Percentiles rank a stretch among this genome's conserved stretches.
phyloP scores from a whole-genome alignment of 345 rosid species.

The Turnera subulata region DNA sequence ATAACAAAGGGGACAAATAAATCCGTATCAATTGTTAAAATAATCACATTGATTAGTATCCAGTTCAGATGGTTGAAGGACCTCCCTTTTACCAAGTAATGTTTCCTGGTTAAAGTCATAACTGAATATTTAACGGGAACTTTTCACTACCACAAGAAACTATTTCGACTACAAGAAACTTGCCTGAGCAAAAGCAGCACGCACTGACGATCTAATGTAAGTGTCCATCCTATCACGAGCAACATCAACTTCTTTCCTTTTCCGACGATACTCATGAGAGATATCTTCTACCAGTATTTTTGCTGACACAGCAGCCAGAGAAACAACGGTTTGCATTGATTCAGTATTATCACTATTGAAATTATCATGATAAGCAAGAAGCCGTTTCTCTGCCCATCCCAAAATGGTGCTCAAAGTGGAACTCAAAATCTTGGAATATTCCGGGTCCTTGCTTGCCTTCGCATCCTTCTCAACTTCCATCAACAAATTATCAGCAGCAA shows the following conservation, averaged over 20 bases:
- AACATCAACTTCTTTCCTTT: conserved; percentile 40
- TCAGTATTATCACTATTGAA: conserved; percentile 65
- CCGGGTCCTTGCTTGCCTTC: conserved; percentile 76
- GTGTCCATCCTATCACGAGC: conserved; percentile 60
- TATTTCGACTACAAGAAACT: conserved; percentile 11
- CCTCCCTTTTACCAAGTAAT: no score
- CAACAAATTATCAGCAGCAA: conserved; percentile 70
- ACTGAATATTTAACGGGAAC: no score
- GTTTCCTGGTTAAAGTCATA: no score
- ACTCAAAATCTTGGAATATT: conserved; percentile 73
- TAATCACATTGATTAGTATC: no score
- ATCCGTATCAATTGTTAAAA: no score
- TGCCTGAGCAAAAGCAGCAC: conserved; percentile 48
- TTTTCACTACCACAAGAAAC: background rate
- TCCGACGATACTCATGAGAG: conserved; percentile 78
- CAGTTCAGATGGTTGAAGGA: no score
- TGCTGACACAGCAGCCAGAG: conserved; percentile 80
- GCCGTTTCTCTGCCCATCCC: conserved; percentile 97
- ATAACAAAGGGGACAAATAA: no score
- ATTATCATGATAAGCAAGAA: conserved; percentile 83
- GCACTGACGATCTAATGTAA: conserved; percentile 88
- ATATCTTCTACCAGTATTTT: conserved; percentile 89
- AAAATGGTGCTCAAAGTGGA: conserved; percentile 66
- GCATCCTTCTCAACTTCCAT: conserved; percentile 91
- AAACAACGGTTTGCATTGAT: conserved; percentile 76